These are phyloP conservation scores for Populus deltoides DNA, from an alignment of 345 rosid species.

Conservation along the genomic window DNA sequence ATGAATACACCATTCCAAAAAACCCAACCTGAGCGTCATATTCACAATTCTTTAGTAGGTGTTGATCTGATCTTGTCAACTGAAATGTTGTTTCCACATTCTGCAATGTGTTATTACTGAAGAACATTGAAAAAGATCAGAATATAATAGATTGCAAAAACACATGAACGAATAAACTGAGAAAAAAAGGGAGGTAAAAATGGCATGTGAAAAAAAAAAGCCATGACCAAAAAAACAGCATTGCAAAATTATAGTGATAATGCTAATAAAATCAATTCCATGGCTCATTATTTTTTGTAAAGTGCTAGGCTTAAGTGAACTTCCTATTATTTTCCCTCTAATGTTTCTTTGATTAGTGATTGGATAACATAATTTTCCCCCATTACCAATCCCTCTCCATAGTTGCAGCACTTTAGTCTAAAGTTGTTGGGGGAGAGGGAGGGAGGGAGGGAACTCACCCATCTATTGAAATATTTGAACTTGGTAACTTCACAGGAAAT, in stretches of 20 bases:
- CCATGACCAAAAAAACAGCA: not conserved
- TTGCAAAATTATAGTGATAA: not conserved
- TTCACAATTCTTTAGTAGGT: constrained; percentile 19
- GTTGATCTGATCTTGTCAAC: constrained; percentile 20
- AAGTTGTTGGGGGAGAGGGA: not conserved
- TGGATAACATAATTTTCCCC: not conserved
- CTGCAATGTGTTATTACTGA: constrained; percentile 25
- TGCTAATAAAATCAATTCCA: not conserved
- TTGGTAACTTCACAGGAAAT: constrained; percentile 21
- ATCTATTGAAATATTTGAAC: constrained; percentile 24
- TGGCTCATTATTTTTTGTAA: not conserved
- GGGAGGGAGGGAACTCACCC: constrained; percentile 26
- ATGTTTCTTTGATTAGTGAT: not conserved
- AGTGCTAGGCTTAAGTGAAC: not conserved
- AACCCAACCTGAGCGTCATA: constrained; percentile 36
- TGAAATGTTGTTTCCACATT: constrained; percentile 27
- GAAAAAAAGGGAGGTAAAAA: not conserved
- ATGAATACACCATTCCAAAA: not conserved
- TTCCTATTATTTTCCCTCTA: no score
- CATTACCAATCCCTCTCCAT: not conserved
- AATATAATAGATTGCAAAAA: not conserved
- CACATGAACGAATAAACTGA: not conserved
- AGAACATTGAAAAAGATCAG: constrained; percentile 8
- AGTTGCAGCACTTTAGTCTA: not conserved
- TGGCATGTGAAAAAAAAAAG: not conserved